phyloP scores from a whole-genome alignment of 768 basidiomycete species.

The Russula vinacea region DNA sequence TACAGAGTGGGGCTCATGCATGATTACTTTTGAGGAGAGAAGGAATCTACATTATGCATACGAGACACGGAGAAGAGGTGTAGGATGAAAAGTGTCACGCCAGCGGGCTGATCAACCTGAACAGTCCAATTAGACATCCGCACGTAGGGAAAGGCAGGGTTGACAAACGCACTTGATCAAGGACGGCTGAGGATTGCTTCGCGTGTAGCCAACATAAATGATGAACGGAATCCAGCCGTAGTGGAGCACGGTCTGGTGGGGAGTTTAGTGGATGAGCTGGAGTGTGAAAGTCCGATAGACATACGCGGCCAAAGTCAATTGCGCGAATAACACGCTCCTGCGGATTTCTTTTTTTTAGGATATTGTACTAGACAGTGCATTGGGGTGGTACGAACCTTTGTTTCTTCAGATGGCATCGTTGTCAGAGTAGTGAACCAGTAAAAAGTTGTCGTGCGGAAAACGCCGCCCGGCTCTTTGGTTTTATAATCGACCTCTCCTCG shows the following conservation, averaged over 20 bases:
- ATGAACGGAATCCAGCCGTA: slow-evolving; percentile 97
- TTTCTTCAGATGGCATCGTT: slow-evolving; percentile 85
- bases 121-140: slow-evolving; percentile 5
- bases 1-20: not conserved
- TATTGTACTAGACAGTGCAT: not conserved
- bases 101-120: slow-evolving; percentile 88
- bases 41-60: slow-evolving; percentile 23
- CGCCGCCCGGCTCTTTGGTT: slow-evolving; percentile 5
- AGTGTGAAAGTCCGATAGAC: slow-evolving; percentile 34
- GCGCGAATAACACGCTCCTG: slow-evolving; percentile 82
- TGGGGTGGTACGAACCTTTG: slow-evolving; percentile 56
- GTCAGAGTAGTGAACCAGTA: slow-evolving; percentile 32
- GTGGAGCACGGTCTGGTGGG: slow-evolving; percentile 75
- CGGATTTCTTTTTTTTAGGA: not conserved
- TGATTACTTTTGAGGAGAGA: slow-evolving; percentile 24
- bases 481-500: too few species aligned
- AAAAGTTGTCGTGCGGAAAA: slow-evolving; percentile 36
- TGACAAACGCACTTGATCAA: slow-evolving; percentile 78
- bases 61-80: slow-evolving; percentile 33
- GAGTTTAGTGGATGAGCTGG: slow-evolving; percentile 10
- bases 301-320: slow-evolving; percentile 77
- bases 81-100: slow-evolving; percentile 51
- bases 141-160: slow-evolving; percentile 3
- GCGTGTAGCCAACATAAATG: slow-evolving; percentile 91
- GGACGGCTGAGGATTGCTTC: slow-evolving; percentile 91